Evolutionary conservation across 768 basidiomycete species (phyloP).

Genomic region (Pleurotus eryngii): DNA sequence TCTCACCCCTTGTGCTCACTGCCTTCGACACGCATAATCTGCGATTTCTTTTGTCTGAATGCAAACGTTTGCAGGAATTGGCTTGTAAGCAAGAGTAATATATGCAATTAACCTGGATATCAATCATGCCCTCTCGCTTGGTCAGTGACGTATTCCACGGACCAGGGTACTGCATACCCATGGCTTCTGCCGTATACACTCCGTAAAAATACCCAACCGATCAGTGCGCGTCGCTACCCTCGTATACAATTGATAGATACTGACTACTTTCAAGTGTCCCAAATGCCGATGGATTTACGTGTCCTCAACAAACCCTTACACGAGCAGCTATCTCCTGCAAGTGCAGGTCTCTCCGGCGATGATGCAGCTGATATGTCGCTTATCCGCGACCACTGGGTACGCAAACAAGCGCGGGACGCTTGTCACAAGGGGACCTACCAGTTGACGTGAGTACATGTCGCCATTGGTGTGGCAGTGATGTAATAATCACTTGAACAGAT

Average conservation of each 20-base stretch:
- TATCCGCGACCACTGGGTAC: slow-evolving; percentile 67
- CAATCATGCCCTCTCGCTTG: too few species aligned
- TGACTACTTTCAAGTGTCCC: slow-evolving; percentile 30
- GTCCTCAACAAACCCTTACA: slow-evolving; percentile 42
- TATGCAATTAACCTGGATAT: too few species aligned
- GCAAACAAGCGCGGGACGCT: slow-evolving; percentile 35
- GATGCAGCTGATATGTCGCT: slow-evolving; percentile 55
- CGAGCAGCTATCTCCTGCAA: slow-evolving; percentile 52
- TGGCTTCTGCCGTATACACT: slow-evolving; percentile 45
- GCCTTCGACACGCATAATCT: slow-evolving; percentile 48
- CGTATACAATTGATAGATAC: not conserved
- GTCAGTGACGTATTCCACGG: not conserved
- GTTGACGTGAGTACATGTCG: not conserved
- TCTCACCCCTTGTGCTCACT: slow-evolving; percentile 38
- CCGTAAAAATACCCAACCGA: slow-evolving; percentile 21
- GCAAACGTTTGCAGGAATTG: slow-evolving; percentile 50
- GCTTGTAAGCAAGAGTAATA: slow-evolving; percentile 33
- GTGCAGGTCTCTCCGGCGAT: slow-evolving; percentile 61
- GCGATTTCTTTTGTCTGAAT: slow-evolving; percentile 47
- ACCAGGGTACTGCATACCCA: slow-evolving; percentile 12
- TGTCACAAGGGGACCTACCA: slow-evolving; percentile 24
- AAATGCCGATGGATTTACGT: slow-evolving; percentile 55
- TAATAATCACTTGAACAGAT: slow-evolving; percentile 27
- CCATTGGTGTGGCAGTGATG: not conserved
- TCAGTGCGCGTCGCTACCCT: slow-evolving; percentile 21